A percentile compares a stretch with the other conserved stretches of the same genome.
phyloP scores from a whole-genome alignment of 768 basidiomycete genomes.

The Trametes villosa region DNA sequence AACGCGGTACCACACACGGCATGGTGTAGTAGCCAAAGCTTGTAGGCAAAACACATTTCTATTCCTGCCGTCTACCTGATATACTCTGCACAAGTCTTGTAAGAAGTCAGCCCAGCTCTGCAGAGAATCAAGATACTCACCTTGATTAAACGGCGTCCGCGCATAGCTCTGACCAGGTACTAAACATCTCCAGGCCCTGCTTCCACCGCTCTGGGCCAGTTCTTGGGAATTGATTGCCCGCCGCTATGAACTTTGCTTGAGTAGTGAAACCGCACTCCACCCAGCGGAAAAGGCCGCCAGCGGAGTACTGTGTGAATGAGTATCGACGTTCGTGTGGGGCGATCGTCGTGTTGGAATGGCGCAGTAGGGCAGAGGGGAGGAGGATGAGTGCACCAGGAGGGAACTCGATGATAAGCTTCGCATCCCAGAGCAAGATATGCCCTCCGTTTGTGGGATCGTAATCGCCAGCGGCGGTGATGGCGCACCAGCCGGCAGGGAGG shows the following conservation, averaged over 20 bases:
- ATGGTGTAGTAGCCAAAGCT: too few species aligned
- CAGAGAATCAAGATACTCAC: too few species aligned
- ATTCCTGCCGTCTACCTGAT: too few species aligned
- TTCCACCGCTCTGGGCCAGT: too few species aligned
- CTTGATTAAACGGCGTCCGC: too few species aligned
- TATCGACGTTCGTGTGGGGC: conserved; percentile 22
- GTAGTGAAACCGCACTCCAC: conserved; percentile 29
- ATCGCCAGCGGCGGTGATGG: conserved; percentile 34
- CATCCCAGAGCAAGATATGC: conserved; percentile 38
- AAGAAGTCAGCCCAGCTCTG: too few species aligned
- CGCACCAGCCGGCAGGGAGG: conserved; percentile 38
- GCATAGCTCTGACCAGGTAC: too few species aligned
- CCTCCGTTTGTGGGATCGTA: conserved; percentile 37
- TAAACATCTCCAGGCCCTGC: too few species aligned
- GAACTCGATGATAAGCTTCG: conserved; percentile 33
- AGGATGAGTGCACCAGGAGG: conserved; percentile 31
- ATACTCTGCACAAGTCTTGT: too few species aligned
- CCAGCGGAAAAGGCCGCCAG: conserved; percentile 21
- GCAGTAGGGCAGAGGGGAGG: conserved; percentile 24
- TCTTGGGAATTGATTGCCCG: too few species aligned
- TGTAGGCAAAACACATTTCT: too few species aligned
- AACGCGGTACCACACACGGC: too few species aligned
- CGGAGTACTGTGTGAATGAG: conserved; percentile 35
- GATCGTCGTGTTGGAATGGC: conserved; percentile 21
- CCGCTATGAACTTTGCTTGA: background rate